Evolutionary conservation across 257 asterid species (phyloP).

Genomic region (Solanum chilense): DNA sequence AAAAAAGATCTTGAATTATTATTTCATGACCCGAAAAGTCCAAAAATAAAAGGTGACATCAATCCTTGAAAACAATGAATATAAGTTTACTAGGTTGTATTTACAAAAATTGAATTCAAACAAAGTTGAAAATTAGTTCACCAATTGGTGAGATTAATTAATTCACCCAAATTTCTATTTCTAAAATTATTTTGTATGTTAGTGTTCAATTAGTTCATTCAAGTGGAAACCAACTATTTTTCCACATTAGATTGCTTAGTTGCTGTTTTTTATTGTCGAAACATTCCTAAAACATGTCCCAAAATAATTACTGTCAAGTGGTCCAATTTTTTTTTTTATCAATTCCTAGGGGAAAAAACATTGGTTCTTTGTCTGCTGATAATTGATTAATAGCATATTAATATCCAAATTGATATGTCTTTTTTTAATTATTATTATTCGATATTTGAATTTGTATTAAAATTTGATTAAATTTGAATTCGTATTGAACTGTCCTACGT

Average conservation of each 20-base stretch:
- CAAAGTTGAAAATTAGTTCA: neutral
- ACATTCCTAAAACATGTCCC: neutral
- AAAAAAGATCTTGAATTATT: neutral
- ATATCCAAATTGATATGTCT: neutral
- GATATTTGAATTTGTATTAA: neutral
- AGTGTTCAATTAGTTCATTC: neutral
- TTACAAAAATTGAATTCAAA: neutral
- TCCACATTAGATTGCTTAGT: neutral
- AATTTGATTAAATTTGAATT: neutral
- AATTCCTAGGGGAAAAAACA: neutral
- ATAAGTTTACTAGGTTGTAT: neutral
- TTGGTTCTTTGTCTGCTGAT: neutral
- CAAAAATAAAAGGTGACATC: neutral
- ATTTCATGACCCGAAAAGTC: neutral
- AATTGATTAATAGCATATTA: neutral
- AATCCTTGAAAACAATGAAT: neutral
- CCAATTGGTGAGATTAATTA: neutral
- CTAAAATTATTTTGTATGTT: neutral
- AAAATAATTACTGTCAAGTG: neutral
- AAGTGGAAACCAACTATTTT: neutral
- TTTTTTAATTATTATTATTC: neutral
- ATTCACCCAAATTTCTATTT: neutral
- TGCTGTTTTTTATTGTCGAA: neutral
- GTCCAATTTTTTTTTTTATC: neutral
- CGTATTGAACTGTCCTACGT: neutral